These are phyloP conservation scores for Hypoxylon sp. DNA, from an alignment of 2,329 filamentous ascomycete genomes.

Conservation along the genomic window DNA sequence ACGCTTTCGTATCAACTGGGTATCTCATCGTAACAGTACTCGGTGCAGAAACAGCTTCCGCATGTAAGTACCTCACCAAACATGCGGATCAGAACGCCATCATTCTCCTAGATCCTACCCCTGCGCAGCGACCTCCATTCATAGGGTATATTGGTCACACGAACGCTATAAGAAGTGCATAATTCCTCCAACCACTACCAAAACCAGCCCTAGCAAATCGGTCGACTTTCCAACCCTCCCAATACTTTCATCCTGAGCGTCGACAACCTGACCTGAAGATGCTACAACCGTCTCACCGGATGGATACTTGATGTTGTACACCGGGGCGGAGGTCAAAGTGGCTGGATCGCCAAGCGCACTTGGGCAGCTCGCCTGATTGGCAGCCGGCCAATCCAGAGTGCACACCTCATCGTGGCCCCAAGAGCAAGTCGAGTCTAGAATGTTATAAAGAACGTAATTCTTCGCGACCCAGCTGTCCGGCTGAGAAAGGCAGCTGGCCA, in stretches of 20 bases:
- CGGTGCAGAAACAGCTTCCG: constrained; percentile 1
- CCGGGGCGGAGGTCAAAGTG: constrained; percentile 57
- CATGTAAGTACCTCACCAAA: background rate
- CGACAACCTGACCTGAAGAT: constrained; percentile 51
- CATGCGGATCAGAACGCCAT: constrained; percentile 12
- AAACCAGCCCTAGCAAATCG: constrained; percentile 17
- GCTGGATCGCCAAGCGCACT: constrained; percentile 59
- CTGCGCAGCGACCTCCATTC: background rate
- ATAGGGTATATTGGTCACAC: constrained; percentile 13
- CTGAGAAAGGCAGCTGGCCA: constrained; percentile 63
- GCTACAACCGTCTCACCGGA: constrained; percentile 61
- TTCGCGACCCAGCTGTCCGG: constrained; percentile 65
- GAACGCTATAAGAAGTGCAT: constrained; percentile 14
- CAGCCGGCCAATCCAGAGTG: constrained; percentile 61
- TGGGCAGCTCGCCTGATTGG: constrained; percentile 68
- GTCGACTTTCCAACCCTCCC: constrained; percentile 19
- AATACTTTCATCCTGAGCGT: constrained; percentile 25
- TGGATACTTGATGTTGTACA: constrained; percentile 68
- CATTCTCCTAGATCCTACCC: background rate
- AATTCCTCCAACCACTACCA: constrained; percentile 18
- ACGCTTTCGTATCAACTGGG: constrained; percentile 21
- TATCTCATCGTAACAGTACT: constrained; percentile 40
- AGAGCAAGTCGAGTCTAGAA: constrained; percentile 65
- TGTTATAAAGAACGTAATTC: constrained; percentile 69
- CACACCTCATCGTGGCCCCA: constrained; percentile 68